A percentile compares a stretch with the other conserved stretches of the same genome.
These are phyloP conservation scores for Penicillium angulare DNA, from an alignment of 495 filamentous ascomycete species.

Conservation along the genomic window DNA sequence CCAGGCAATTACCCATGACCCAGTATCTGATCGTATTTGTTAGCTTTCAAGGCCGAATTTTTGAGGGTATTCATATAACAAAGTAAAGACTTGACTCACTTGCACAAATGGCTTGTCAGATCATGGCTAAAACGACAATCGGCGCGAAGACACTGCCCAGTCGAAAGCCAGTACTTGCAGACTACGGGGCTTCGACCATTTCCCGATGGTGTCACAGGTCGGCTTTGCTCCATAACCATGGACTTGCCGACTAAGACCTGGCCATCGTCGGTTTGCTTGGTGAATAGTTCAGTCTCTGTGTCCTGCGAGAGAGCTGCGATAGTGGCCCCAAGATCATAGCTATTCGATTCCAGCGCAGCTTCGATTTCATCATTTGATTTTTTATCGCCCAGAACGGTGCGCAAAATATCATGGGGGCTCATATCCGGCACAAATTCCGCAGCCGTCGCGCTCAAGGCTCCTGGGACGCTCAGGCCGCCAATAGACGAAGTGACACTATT, in stretches of 20 bases:
- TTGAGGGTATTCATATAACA: background rate
- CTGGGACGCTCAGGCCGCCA: constrained; percentile 56
- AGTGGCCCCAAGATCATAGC: constrained; percentile 89
- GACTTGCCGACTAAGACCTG: constrained; percentile 86
- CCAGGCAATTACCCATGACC: constrained; percentile 94
- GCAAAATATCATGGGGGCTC: constrained; percentile 97
- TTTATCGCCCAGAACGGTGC: constrained; percentile 87
- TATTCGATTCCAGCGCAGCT: constrained; percentile 78
- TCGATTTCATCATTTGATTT: constrained; percentile 94
- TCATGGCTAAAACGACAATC: constrained; percentile 99
- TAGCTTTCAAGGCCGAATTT: background rate
- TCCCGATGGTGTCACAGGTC: constrained; percentile 70
- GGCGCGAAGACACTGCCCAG: constrained; percentile 86
- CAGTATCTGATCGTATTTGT: constrained; percentile 65
- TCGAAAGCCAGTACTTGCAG: constrained; percentile 94
- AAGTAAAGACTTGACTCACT: constrained; percentile 58
- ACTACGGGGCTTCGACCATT: constrained; percentile 78
- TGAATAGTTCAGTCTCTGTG: constrained; percentile 30
- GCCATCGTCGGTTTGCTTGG: constrained; percentile 36
- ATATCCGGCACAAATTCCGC: constrained; percentile 87
- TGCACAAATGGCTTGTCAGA: constrained; percentile 93
- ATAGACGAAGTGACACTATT: constrained; percentile 73
- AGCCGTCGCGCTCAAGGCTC: constrained; percentile 71
- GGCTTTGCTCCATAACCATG: constrained; percentile 67
- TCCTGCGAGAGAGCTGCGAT: constrained; percentile 80